Conservation (phyloP, 352 stramenopile species). For the Peronospora destructor region DNA sequence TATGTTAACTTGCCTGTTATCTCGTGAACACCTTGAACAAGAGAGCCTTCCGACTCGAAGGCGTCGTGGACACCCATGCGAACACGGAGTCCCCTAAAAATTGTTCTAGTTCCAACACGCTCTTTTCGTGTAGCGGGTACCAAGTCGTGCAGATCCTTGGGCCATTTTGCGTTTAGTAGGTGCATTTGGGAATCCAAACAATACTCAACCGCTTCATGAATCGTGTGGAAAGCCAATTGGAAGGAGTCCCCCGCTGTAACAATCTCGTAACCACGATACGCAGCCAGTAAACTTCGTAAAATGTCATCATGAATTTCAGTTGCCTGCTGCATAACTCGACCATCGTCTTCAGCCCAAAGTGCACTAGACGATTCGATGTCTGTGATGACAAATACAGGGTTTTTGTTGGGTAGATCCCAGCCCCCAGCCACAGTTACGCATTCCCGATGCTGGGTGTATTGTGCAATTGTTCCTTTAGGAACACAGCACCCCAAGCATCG, state of each 20-base stretch:
- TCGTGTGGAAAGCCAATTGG: slow-evolving; percentile 53
- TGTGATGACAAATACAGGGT: slow-evolving; percentile 54
- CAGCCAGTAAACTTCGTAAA: slow-evolving; percentile 29
- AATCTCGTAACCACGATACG: slow-evolving; percentile 52
- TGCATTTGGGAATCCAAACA: slow-evolving; percentile 42
- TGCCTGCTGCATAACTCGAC: slow-evolving; percentile 38
- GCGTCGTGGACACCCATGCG: slow-evolving; percentile 48
- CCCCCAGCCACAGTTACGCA: slow-evolving; percentile 1
- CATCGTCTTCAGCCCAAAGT: slow-evolving; percentile 36
- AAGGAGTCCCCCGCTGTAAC: slow-evolving; percentile 48
- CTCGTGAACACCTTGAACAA: slow-evolving; percentile 30
- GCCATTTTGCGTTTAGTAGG: slow-evolving; percentile 45
- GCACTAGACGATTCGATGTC: slow-evolving; percentile 56
- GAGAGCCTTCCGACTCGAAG: slow-evolving; percentile 20
- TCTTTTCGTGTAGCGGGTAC: slow-evolving; percentile 34
- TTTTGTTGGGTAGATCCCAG: slow-evolving; percentile 17
- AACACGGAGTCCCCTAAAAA: slow-evolving; percentile 41
- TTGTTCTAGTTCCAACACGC: slow-evolving; percentile 15
- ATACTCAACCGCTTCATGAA: slow-evolving; percentile 46
- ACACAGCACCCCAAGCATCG: slow-evolving; percentile 28
- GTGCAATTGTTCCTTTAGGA: slow-evolving; percentile 27
- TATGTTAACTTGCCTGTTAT: slow-evolving; percentile 42
- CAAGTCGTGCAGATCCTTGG: slow-evolving; percentile 34
- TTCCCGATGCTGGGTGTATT: slow-evolving; percentile 23
- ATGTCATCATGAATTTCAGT: slow-evolving; percentile 54